phyloP scores from a whole-genome alignment of 1,284 basidiomycete species.

The Hymenochaete sp. region DNA sequence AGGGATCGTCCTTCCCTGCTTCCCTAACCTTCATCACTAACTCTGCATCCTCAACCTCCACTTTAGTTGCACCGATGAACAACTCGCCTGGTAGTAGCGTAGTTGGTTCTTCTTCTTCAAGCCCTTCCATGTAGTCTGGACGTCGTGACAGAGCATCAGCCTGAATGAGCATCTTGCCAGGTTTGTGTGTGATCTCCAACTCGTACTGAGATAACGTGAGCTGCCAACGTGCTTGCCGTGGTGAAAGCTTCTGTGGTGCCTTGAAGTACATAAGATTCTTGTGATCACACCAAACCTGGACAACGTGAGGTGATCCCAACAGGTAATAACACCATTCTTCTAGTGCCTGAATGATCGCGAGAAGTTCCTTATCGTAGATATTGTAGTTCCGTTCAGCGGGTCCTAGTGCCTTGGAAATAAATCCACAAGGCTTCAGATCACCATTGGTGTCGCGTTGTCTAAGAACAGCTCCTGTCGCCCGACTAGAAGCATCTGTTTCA shows the following conservation, averaged over 20 bases:
- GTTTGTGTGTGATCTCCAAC: slow-evolving; percentile 24
- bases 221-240: slow-evolving; percentile 27
- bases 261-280: slow-evolving; percentile 26
- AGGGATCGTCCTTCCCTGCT: neutral
- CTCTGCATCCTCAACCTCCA: slow-evolving; percentile 6
- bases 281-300: slow-evolving; percentile 27
- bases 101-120: slow-evolving; percentile 6
- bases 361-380: slow-evolving; percentile 32
- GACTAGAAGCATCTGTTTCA: neutral
- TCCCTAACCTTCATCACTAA: neutral
- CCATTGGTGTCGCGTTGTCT: no score
- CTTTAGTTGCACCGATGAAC: no score
- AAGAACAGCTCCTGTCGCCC: neutral
- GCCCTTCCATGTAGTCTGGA: slow-evolving; percentile 16
- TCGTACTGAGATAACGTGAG: slow-evolving; percentile 22
- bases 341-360: slow-evolving; percentile 27
- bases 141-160: slow-evolving; percentile 26
- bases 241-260: slow-evolving; percentile 19
- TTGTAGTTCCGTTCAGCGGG: slow-evolving; percentile 29
- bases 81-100: no score
- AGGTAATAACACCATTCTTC: slow-evolving; percentile 29
- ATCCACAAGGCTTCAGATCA: slow-evolving; percentile 23
- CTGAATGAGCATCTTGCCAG: slow-evolving; percentile 22
- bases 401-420: slow-evolving; percentile 22
- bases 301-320: slow-evolving; percentile 17